phyloP scores from a whole-genome alignment of 805 yeast genomes.

The Pichia thaimueangensis region DNA sequence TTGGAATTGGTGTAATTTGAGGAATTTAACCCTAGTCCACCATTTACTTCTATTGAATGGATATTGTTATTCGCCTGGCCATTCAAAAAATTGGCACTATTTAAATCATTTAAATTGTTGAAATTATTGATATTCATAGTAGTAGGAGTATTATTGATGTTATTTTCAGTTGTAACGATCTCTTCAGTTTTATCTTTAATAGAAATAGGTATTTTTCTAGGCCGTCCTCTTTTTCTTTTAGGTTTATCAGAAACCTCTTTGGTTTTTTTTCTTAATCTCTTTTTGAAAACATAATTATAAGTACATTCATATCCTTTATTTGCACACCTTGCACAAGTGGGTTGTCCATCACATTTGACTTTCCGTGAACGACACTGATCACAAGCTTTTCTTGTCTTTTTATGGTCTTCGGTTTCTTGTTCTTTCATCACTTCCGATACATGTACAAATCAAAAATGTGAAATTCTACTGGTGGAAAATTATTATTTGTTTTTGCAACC shows the following conservation, averaged over 20 bases:
- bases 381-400: slow-evolving; percentile 41
- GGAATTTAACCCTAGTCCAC: no score
- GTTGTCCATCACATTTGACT: slow-evolving; percentile 44
- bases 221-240: slow-evolving; percentile 13
- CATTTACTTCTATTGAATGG: no score
- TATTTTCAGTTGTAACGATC: not conserved
- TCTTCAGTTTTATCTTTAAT: not conserved
- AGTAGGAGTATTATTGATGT: not conserved
- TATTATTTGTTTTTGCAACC: no score
- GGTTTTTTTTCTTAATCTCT: slow-evolving; percentile 13
- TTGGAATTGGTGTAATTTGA: not conserved
- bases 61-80: not conserved
- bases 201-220: slow-evolving; percentile 4
- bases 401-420: not conserved
- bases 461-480: no score
- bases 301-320: slow-evolving; percentile 31
- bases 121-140: not conserved
- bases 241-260: not conserved
- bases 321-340: slow-evolving; percentile 38
- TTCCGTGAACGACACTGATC: slow-evolving; percentile 43
- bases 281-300: slow-evolving; percentile 30
- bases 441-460: no score
- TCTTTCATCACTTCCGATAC: not conserved
- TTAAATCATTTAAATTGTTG: no score
- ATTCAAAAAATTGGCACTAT: no score